These are phyloP conservation scores for Tetrapisispora taiwanensis DNA, from an alignment of 805 yeast genomes.

Conservation along the genomic window DNA sequence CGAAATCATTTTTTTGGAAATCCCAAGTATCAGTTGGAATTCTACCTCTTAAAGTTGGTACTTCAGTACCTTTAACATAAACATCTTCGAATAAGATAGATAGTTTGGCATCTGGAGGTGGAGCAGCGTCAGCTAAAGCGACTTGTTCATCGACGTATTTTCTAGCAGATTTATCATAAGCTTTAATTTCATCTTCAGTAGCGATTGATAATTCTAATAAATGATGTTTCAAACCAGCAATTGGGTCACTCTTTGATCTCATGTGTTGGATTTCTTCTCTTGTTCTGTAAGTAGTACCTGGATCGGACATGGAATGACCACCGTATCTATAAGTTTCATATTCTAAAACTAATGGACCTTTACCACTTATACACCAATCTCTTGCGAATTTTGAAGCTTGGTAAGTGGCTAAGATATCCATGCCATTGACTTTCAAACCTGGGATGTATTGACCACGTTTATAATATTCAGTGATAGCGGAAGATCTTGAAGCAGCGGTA, in stretches of 20 bases:
- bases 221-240: constrained; percentile 87
- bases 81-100: constrained; percentile 93
- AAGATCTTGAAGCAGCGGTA: constrained; percentile 92
- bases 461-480: constrained; percentile 93
- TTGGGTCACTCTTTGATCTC: constrained; percentile 97
- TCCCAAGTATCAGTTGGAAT: constrained; percentile 92
- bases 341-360: constrained; percentile 93
- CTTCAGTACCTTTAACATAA: constrained; percentile 89
- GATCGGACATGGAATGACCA: constrained; percentile 99
- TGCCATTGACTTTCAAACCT: constrained; percentile 96
- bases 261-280: constrained; percentile 99
- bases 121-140: constrained; percentile 84
- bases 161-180: constrained; percentile 94
- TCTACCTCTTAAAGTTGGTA: constrained; percentile 91
- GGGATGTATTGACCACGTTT: constrained; percentile 99
- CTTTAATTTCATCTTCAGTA: constrained; percentile 88
- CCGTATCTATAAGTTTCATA: constrained; percentile 99
- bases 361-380: constrained; percentile 88
- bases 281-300: constrained; percentile 99
- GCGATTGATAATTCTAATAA: constrained; percentile 77
- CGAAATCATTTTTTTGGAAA: constrained; percentile 43
- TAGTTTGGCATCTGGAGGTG: constrained; percentile 93
- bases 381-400: constrained; percentile 95
- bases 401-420: constrained; percentile 92
- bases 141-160: constrained; percentile 90